A percentile compares a stretch with the other conserved stretches of the same genome.
Evolutionary conservation across 2,329 filamentous ascomycete genomes (phyloP).

Genomic region (Mycosphaerelloides madeirae): DNA sequence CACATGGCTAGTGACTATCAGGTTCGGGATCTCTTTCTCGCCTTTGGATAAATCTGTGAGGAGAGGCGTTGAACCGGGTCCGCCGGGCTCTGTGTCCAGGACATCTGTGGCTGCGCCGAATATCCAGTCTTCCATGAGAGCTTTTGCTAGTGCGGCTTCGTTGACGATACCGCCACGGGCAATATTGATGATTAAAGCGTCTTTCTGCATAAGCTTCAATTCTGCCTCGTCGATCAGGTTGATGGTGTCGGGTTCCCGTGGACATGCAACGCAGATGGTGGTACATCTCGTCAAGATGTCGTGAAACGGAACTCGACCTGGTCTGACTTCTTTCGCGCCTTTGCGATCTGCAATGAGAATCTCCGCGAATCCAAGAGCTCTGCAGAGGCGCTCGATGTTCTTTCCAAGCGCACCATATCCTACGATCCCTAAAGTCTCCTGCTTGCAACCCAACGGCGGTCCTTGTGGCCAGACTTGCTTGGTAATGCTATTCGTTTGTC

Average conservation of each 20-base stretch:
- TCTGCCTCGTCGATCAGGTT: conserved; percentile 17
- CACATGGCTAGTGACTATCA: conserved; percentile 17
- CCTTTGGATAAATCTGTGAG: conserved; percentile 18
- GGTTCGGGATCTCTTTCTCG: conserved; percentile 16
- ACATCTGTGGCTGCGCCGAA: conserved; percentile 21
- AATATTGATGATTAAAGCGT: conserved; percentile 18
- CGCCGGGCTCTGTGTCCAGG: conserved; percentile 19
- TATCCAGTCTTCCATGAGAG: conserved; percentile 15
- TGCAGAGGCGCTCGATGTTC: conserved; percentile 12
- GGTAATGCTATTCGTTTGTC: conserved; percentile 12
- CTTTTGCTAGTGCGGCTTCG: conserved; percentile 17
- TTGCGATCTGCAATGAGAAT: conserved; percentile 17
- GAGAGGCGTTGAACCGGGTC: conserved; percentile 14
- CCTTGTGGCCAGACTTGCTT: conserved; percentile 19
- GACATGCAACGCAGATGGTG: conserved; percentile 14
- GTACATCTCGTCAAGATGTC: conserved; percentile 13
- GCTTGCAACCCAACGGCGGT: conserved; percentile 15
- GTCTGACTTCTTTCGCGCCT: conserved; percentile 5
- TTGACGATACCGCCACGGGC: conserved; percentile 20
- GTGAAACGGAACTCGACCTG: conserved; percentile 11
- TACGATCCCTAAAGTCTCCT: conserved; percentile 18
- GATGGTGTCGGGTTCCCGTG: conserved; percentile 15
- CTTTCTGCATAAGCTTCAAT: conserved; percentile 14
- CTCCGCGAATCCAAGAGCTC: conserved; percentile 15
- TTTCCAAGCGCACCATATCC: conserved; percentile 19